These are phyloP conservation scores for Fusarium siculi DNA, from an alignment of 2,329 filamentous ascomycete species.

Conservation along the genomic window DNA sequence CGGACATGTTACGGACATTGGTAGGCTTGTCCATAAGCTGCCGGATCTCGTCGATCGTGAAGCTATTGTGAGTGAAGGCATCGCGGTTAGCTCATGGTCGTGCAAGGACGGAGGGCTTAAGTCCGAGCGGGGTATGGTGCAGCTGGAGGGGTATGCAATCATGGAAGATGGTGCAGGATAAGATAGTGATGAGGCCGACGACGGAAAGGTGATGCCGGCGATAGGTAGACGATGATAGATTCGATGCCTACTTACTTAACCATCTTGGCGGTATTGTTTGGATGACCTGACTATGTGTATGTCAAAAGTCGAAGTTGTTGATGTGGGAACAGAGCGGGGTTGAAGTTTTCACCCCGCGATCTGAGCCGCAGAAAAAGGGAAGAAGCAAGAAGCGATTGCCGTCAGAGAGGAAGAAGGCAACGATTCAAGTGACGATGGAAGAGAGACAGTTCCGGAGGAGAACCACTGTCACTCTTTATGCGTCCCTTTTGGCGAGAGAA, in stretches of 20 bases:
- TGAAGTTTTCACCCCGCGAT: constrained; percentile 56
- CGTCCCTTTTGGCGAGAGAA: constrained; percentile 49
- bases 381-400: constrained; percentile 46
- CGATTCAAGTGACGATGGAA: constrained; percentile 49
- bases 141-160: background rate
- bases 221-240: background rate
- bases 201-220: background rate
- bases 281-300: constrained; percentile 53
- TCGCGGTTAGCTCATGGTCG: constrained; percentile 60
- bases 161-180: background rate
- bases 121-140: constrained; percentile 52
- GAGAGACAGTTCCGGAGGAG: constrained; percentile 52
- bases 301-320: constrained; percentile 50
- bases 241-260: constrained; percentile 84
- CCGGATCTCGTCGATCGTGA: constrained; percentile 96
- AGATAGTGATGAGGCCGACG: constrained; percentile 10
- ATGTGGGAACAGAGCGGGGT: constrained; percentile 58
- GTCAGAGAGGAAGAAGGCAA: constrained; percentile 35
- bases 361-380: constrained; percentile 42
- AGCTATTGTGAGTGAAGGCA: constrained; percentile 68
- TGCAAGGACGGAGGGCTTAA: constrained; percentile 46
- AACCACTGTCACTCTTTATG: constrained; percentile 55
- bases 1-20: constrained; percentile 95
- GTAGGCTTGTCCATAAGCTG: constrained; percentile 80
- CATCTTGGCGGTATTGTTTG: constrained; percentile 90